Percentiles rank a stretch among this genome's conserved stretches.
These are phyloP conservation scores for Leccinum longicurvipes DNA, from an alignment of 768 basidiomycete genomes.

Conservation along the genomic window DNA sequence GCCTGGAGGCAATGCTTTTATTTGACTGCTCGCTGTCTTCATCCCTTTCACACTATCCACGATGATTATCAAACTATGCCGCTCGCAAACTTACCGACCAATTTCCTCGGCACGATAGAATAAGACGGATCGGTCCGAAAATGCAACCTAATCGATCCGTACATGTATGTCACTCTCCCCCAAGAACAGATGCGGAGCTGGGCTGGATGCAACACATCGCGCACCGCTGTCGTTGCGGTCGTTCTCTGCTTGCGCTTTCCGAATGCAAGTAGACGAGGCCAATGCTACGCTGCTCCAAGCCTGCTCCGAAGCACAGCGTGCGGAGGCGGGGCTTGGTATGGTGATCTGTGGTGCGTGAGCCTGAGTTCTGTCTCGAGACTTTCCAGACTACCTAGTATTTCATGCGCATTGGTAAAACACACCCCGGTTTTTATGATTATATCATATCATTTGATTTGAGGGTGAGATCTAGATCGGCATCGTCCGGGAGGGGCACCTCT, in stretches of 20 bases:
- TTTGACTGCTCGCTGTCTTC: neutral
- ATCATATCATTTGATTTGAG: slow-evolving; percentile 1
- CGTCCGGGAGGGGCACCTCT: slow-evolving; percentile 4
- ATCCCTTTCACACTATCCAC: neutral
- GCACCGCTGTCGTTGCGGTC: neutral
- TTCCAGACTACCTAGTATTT: neutral
- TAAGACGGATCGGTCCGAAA: neutral
- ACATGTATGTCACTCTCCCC: neutral
- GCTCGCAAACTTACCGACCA: neutral
- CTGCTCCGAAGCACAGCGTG: too few relatives aligned
- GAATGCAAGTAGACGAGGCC: too few relatives aligned
- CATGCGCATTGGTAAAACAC: neutral
- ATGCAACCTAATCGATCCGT: neutral
- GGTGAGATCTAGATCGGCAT: slow-evolving; percentile 13
- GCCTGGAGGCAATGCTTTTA: too few relatives aligned
- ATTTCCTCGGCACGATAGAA: neutral
- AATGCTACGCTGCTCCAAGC: too few relatives aligned
- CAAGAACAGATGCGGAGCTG: neutral
- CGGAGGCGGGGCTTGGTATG: too few relatives aligned
- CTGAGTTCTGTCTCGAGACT: too few relatives aligned
- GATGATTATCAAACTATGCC: neutral
- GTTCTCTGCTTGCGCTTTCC: too few relatives aligned
- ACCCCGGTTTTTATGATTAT: neutral
- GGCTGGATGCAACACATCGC: neutral
- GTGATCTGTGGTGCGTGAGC: too few relatives aligned